These are phyloP conservation scores for Aspergillus glaucus DNA, from an alignment of 2,329 filamentous ascomycete species.

Conservation along the genomic window DNA sequence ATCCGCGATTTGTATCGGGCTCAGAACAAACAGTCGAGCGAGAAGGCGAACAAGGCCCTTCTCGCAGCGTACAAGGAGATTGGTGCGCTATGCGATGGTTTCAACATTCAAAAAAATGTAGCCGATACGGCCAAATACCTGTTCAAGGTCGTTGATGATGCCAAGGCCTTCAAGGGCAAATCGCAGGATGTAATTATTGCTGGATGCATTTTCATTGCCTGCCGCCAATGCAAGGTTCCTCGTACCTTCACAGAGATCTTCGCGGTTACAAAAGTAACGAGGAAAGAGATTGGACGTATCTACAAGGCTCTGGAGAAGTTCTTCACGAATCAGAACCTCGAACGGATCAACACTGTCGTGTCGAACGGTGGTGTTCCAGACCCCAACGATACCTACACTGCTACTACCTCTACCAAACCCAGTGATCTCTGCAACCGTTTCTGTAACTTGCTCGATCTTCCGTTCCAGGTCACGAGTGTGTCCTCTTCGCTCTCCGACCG, in stretches of 20 bases:
- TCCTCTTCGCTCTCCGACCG: conserved; percentile 71
- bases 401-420: conserved; percentile 70
- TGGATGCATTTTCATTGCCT: conserved; percentile 95
- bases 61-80: conserved; percentile 85
- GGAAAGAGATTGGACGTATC: conserved; percentile 94
- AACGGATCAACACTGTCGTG: conserved; percentile 45
- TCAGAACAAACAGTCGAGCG: conserved; percentile 72
- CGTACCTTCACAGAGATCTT: conserved; percentile 94
- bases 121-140: conserved; percentile 89
- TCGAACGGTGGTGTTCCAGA: conserved; percentile 47
- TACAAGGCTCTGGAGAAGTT: conserved; percentile 93
- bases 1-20: conserved; percentile 72
- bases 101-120: conserved; percentile 72
- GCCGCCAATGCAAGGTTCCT: conserved; percentile 77
- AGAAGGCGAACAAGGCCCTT: conserved; percentile 77
- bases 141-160: conserved; percentile 90
- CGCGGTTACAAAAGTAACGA: conserved; percentile 83
- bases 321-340: conserved; percentile 65
- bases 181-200: conserved; percentile 89
- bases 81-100: conserved; percentile 75
- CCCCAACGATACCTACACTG: conserved; percentile 58
- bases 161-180: conserved; percentile 91
- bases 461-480: conserved; percentile 70
- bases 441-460: conserved; percentile 74
- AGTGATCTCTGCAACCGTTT: conserved; percentile 83